phyloP scores from a whole-genome alignment of 805 yeast species.

The Barnettozyma sucrosica region DNA sequence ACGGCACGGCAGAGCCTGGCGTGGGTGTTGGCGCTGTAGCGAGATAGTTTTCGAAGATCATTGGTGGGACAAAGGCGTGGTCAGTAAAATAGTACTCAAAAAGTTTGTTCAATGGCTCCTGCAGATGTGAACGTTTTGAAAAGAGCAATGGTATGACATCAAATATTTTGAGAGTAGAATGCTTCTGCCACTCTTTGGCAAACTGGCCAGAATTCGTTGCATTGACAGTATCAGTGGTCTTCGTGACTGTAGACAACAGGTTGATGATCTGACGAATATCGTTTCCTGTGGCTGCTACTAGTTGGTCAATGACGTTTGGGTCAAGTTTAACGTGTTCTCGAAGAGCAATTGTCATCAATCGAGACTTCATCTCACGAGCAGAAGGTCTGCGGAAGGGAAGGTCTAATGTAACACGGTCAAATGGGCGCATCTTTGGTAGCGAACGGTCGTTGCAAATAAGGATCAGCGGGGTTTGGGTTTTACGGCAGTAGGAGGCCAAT shows the following conservation, averaged over 20 bases:
- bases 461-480: conserved; percentile 84
- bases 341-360: conserved; percentile 85
- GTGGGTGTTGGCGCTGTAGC: conserved; percentile 51
- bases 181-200: conserved; percentile 77
- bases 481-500: conserved; percentile 77
- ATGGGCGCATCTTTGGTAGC: conserved; percentile 92
- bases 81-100: conserved; percentile 90
- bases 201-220: conserved; percentile 58
- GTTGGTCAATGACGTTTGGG: conserved; percentile 72
- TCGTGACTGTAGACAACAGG: conserved; percentile 76
- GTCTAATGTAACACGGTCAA: conserved; percentile 76
- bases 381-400: conserved; percentile 86
- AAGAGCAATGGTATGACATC: conserved; percentile 74
- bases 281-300: conserved; percentile 78
- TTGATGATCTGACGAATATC: conserved; percentile 95
- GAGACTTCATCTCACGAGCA: conserved; percentile 70
- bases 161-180: conserved; percentile 85
- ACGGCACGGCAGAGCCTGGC: conserved; percentile 23
- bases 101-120: conserved; percentile 64
- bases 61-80: conserved; percentile 87
- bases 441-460: conserved; percentile 90
- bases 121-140: conserved; percentile 52
- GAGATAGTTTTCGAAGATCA: conserved; percentile 93
- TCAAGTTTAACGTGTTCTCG: conserved; percentile 79
- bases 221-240: conserved; percentile 60